Evolutionary conservation across 306 rosid genomes (phyloP).

Genomic region (Abrus pulchellus): DNA sequence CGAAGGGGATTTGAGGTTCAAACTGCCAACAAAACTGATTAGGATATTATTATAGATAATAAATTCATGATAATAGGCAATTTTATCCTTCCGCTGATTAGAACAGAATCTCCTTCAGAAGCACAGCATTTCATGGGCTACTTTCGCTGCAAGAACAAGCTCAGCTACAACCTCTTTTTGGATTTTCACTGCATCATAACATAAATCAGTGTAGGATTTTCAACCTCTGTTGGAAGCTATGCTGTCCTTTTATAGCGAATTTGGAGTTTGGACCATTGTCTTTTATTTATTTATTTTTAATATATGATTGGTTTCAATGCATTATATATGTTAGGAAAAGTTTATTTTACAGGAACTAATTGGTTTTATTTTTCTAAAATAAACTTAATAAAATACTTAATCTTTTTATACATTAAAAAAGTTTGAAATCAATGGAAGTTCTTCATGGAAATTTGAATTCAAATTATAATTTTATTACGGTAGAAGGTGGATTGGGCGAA

Average conservation of each 20-base stretch:
- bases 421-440: not conserved
- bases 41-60: too few relatives aligned
- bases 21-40: too few relatives aligned
- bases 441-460: not conserved
- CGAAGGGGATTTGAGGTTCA: too few relatives aligned
- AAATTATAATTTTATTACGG: not conserved
- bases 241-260: not conserved
- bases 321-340: not conserved
- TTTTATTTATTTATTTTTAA: not conserved
- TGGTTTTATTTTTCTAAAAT: not conserved
- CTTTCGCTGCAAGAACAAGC: not conserved
- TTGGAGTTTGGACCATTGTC: not conserved
- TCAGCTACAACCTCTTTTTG: not conserved
- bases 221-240: not conserved
- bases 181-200: too few relatives aligned
- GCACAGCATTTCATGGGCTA: not conserved
- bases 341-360: too few relatives aligned
- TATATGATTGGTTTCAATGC: not conserved
- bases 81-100: too few relatives aligned
- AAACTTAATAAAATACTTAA: not conserved
- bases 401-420: not conserved
- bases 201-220: too few relatives aligned
- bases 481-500: not conserved
- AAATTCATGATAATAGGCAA: too few relatives aligned
- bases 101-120: too few relatives aligned